Evolutionary conservation across 495 filamentous ascomycete genomes (phyloP).

Genomic region (Baudoinia panamericana): DNA sequence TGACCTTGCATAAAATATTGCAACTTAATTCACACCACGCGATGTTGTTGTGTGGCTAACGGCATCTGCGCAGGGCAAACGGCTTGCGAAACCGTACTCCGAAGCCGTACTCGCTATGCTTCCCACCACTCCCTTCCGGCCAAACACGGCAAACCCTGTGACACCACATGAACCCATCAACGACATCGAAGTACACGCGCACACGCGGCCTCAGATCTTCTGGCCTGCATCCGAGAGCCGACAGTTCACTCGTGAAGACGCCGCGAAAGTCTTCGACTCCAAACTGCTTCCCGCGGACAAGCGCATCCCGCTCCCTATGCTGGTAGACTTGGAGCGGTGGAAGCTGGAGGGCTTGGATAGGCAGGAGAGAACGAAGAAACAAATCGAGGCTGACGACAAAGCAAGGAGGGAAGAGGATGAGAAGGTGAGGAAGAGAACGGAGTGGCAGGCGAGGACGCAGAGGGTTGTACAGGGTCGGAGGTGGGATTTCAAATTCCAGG

Average conservation of each 20-base stretch:
- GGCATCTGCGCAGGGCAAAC: slow-evolving; percentile 48
- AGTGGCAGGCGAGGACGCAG: slow-evolving; percentile 32
- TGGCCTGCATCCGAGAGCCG: slow-evolving; percentile 81
- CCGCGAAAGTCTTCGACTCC: slow-evolving; percentile 65
- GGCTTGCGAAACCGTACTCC: slow-evolving; percentile 60
- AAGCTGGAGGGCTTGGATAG: slow-evolving; percentile 32
- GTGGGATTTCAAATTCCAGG: slow-evolving; percentile 72
- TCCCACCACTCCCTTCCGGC: slow-evolving; percentile 36
- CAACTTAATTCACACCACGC: slow-evolving; percentile 6
- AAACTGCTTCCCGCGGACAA: slow-evolving; percentile 70
- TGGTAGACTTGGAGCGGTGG: slow-evolving; percentile 51
- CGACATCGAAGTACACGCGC: slow-evolving; percentile 70
- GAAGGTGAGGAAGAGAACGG: slow-evolving; percentile 31
- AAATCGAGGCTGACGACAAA: slow-evolving; percentile 20
- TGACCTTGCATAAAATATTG: slow-evolving; percentile 20
- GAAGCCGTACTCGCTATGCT: slow-evolving; percentile 70
- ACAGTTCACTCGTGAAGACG: slow-evolving; percentile 76
- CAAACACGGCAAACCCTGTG: slow-evolving; percentile 18
- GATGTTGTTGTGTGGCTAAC: slow-evolving; percentile 5
- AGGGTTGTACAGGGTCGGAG: slow-evolving; percentile 41
- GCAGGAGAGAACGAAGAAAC: slow-evolving; percentile 30
- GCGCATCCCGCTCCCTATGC: slow-evolving; percentile 78
- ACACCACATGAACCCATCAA: slow-evolving; percentile 77
- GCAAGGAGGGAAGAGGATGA: slow-evolving; percentile 27
- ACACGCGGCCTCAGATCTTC: slow-evolving; percentile 75